Base-by-base conservation (phyloP, 768 basidiomycete genomes). In the Suillus discolor region DNA sequence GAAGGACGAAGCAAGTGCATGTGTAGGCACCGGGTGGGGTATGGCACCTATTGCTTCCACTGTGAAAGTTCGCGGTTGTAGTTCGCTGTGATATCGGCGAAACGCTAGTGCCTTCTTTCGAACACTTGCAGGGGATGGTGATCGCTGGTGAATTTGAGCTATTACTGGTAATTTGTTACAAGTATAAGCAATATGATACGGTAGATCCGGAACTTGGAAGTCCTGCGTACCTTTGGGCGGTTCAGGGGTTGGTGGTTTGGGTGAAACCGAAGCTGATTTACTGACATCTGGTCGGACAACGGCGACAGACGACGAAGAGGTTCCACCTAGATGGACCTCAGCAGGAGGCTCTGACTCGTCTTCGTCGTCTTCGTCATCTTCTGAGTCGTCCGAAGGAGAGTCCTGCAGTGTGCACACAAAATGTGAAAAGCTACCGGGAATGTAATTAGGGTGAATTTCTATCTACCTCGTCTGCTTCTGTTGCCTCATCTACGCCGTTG, bases 11-110 rank as follows among this genome's bases (percentile, higher is more conserved):
- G 95, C 92, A 15, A 98, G 85, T n/a, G 92, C 84, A 77, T 97
- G 93, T 1, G 93, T 94, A 5, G 94, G 89, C 5, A 87, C 88
- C 5, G 94, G 94, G 68, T 96, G 92, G 1, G 96, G 93, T 64
- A 98, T 87, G 23, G 94, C 94, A 67, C 92, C 94, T 66, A 97
- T 87, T 20, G 96, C 95, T 78, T 97, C 96, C 6, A 97, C 89
- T 8, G 90, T 89, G 74, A 89, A 94, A 0, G 92, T 84, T 38
- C 87, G 83, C n/a, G 86, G 87, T 18, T 73, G 70, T 15, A 47
- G 71, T 15, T 71, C 67, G 45, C 70, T 65, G 71, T 72, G 70
- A 53, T 71, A 66, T 71, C 74, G 65, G 68, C 78, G 71, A 57
- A 79, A 77, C 64, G 73, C 67, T 15, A 90, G 68, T 11, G 73